A percentile compares a stretch with the other conserved stretches of the same genome.
Conservation (phyloP, 2,329 filamentous ascomycete species). For the Fusarium sp. region DNA sequence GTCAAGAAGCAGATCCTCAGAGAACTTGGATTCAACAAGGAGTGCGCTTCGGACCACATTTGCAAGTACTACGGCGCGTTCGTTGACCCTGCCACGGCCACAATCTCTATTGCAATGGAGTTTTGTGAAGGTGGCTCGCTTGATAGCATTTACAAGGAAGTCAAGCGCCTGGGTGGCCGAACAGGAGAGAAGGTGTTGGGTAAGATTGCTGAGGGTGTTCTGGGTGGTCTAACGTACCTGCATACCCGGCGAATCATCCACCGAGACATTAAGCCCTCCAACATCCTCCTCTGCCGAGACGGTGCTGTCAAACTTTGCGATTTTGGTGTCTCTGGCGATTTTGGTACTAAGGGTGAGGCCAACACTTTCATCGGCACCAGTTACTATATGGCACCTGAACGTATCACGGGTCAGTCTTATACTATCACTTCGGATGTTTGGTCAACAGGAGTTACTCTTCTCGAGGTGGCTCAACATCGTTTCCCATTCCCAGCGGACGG, state of each 20-base stretch:
- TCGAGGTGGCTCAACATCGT: constrained; percentile 99
- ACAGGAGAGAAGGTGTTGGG: constrained; percentile 98
- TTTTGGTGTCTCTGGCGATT: constrained; percentile 97
- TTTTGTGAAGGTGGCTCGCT: constrained; percentile 97
- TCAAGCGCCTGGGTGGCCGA: constrained; percentile 92
- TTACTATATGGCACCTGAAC: constrained; percentile 99
- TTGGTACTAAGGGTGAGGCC: constrained; percentile 97
- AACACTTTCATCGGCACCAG: constrained; percentile 99
- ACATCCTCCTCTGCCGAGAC: constrained; percentile 91
- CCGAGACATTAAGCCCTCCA: constrained; percentile 97
- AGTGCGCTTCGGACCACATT: constrained; percentile 94
- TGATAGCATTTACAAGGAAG: constrained; percentile 96
- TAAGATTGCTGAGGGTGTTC: constrained; percentile 94
- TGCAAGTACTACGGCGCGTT: constrained; percentile 98
- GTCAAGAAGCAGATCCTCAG: constrained; percentile 98
- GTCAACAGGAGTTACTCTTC: constrained; percentile 94
- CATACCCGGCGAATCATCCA: constrained; percentile 98
- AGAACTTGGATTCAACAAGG: constrained; percentile 97
- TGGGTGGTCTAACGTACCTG: constrained; percentile 93
- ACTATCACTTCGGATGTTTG: constrained; percentile 99
- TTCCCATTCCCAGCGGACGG: constrained; percentile 98
- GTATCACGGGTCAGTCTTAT: constrained; percentile 97
- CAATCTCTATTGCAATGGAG: constrained; percentile 99
- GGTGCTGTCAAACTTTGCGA: constrained; percentile 98
- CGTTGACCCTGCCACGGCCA: constrained; percentile 93